A percentile compares a stretch with the other conserved stretches of the same genome.
Conservation (phyloP, 2,329 filamentous ascomycete genomes). For the Aphanocladium album region DNA sequence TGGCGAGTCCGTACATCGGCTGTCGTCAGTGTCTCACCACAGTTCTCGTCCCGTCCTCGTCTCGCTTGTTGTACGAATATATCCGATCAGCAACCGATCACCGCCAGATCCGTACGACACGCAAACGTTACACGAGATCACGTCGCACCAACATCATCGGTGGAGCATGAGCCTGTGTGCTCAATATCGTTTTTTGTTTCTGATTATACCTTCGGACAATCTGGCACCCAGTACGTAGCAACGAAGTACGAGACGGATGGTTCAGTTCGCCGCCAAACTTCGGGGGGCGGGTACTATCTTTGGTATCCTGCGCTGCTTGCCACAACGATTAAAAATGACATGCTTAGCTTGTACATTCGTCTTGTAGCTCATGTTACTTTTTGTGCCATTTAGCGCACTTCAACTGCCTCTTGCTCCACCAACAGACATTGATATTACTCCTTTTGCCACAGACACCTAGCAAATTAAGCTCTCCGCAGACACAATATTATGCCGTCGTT, state of each 20-base stretch:
- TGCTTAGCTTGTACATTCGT: background rate
- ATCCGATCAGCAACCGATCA: background rate
- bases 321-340: background rate
- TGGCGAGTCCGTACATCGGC: background rate
- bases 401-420: too few species aligned
- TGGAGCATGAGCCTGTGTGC: too few species aligned
- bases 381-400: too few species aligned
- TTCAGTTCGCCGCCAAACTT: slow-evolving; percentile 4
- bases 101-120: slow-evolving; percentile 8
- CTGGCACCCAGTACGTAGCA: background rate
- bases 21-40: slow-evolving; percentile 1
- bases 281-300: background rate
- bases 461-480: too few species aligned
- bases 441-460: too few species aligned
- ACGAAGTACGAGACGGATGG: background rate
- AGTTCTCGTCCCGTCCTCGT: background rate
- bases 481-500: too few species aligned
- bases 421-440: too few species aligned
- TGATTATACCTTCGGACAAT: background rate
- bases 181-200: background rate
- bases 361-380: background rate
- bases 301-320: background rate
- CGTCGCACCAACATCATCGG: background rate
- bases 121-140: background rate
- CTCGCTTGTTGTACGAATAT: background rate